Evolutionary conservation across 768 basidiomycete genomes (phyloP).

Genomic region (Termitomyces sp.): DNA sequence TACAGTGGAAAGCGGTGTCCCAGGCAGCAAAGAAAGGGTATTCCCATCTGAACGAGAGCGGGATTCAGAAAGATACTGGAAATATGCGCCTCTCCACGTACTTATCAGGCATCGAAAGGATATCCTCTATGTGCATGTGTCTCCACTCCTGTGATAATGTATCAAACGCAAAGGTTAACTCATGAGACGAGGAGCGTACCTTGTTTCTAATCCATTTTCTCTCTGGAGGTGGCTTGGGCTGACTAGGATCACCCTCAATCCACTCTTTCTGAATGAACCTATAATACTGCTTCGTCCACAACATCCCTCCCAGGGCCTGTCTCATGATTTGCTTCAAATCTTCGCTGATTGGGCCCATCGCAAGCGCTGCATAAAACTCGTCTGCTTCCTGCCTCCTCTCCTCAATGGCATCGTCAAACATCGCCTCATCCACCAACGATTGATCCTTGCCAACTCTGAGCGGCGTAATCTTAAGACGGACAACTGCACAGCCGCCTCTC

Average conservation of each 20-base stretch:
- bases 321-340: slow-evolving; percentile 96
- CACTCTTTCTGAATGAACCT: slow-evolving; percentile 95
- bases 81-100: slow-evolving; percentile 31
- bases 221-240: slow-evolving; percentile 90
- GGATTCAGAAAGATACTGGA: slow-evolving; percentile 4
- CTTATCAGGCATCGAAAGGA: slow-evolving; percentile 99
- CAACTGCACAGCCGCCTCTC: slow-evolving; percentile 91
- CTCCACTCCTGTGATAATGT: slow-evolving; percentile 72
- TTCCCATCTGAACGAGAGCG: slow-evolving; percentile 67
- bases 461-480: slow-evolving; percentile 89
- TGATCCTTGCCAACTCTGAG: slow-evolving; percentile 68
- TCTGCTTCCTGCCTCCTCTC: slow-evolving; percentile 91
- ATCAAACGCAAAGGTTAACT: background rate
- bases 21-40: slow-evolving; percentile 99
- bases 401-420: slow-evolving; percentile 88
- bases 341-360: slow-evolving; percentile 81
- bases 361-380: slow-evolving; percentile 87
- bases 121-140: slow-evolving; percentile 92
- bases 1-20: slow-evolving; percentile 99
- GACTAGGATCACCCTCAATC: slow-evolving; percentile 93
- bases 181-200: slow-evolving; percentile 37
- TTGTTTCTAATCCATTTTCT: slow-evolving; percentile 82
- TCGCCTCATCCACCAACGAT: slow-evolving; percentile 81
- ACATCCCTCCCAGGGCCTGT: slow-evolving; percentile 94
- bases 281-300: slow-evolving; percentile 99